Percentiles rank a stretch among this genome's conserved stretches.
These are phyloP conservation scores for Lachnellula occidentalis DNA, from an alignment of 2,329 filamentous ascomycete species.

Conservation along the genomic window DNA sequence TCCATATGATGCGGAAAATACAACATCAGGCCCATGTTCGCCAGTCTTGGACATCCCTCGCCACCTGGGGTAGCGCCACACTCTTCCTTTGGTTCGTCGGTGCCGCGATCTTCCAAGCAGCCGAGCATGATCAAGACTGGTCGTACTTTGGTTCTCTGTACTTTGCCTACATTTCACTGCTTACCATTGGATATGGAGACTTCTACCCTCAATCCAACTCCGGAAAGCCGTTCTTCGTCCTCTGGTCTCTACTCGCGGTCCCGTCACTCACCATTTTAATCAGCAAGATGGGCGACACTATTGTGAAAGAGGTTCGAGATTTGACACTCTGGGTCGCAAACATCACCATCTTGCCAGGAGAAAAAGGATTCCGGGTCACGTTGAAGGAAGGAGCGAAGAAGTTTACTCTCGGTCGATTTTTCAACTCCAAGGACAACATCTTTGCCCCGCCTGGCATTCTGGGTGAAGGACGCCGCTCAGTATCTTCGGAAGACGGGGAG, in stretches of 20 bases:
- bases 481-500: constrained; percentile 13
- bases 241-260: constrained; percentile 81
- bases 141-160: constrained; percentile 78
- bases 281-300: constrained; percentile 76
- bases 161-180: constrained; percentile 76
- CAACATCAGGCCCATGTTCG: constrained; percentile 60
- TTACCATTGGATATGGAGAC: constrained; percentile 87
- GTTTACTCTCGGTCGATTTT: constrained; percentile 41
- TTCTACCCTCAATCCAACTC: constrained; percentile 69
- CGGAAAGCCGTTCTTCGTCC: constrained; percentile 83
- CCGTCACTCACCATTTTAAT: constrained; percentile 87
- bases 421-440: constrained; percentile 31
- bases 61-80: constrained; percentile 33
- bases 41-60: constrained; percentile 69
- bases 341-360: constrained; percentile 56
- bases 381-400: constrained; percentile 39
- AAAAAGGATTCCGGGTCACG: constrained; percentile 43
- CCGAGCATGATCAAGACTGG: constrained; percentile 52
- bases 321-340: constrained; percentile 51
- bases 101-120: constrained; percentile 62
- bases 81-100: constrained; percentile 71
- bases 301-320: constrained; percentile 59
- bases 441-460: constrained; percentile 39
- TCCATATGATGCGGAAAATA: constrained; percentile 75
- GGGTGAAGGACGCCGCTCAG: constrained; percentile 28